These are phyloP conservation scores for Intubia oerlemansii DNA, from an alignment of 2,329 filamentous ascomycete genomes.

Conservation along the genomic window DNA sequence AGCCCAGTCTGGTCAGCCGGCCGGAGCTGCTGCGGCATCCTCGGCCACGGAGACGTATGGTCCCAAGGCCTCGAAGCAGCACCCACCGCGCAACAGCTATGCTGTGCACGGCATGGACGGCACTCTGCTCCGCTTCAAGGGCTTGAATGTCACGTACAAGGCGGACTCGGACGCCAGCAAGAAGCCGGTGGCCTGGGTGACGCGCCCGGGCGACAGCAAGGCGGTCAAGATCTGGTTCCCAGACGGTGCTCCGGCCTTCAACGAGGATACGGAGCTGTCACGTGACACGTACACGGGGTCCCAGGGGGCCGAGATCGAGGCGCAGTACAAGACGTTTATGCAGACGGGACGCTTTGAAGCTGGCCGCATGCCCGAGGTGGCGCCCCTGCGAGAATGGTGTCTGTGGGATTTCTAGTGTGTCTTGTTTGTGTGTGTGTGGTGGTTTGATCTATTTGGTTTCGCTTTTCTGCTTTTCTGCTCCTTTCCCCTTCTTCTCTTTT, in stretches of 20 bases:
- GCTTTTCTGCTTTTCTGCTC: background rate
- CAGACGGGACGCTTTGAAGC: constrained; percentile 46
- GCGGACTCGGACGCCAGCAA: constrained; percentile 16
- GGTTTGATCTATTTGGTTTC: no score
- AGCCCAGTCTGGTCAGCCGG: no score
- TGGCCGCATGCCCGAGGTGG: constrained; percentile 52
- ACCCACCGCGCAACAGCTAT: constrained; percentile 13
- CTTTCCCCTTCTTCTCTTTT: background rate
- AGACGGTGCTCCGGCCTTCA: constrained; percentile 41
- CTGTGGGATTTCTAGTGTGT: constrained; percentile 42
- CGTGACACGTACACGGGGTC: constrained; percentile 23
- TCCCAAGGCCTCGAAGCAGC: constrained; percentile 11
- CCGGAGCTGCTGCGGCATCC: constrained; percentile 1
- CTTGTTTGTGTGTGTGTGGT: no score
- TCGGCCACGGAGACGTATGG: background rate
- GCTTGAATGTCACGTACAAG: constrained; percentile 13
- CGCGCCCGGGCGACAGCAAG: constrained; percentile 7
- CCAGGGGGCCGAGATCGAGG: constrained; percentile 15
- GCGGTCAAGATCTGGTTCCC: constrained; percentile 50
- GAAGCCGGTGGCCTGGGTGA: constrained; percentile 7
- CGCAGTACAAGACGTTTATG: constrained; percentile 42
- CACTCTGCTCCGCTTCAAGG: constrained; percentile 13
- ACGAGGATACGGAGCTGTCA: constrained; percentile 39
- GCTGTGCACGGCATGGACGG: constrained; percentile 8
- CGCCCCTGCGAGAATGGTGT: constrained; percentile 59